Evolutionary conservation across 306 rosid species (phyloP).

Genomic region (Oxytropis ochrocephala): DNA sequence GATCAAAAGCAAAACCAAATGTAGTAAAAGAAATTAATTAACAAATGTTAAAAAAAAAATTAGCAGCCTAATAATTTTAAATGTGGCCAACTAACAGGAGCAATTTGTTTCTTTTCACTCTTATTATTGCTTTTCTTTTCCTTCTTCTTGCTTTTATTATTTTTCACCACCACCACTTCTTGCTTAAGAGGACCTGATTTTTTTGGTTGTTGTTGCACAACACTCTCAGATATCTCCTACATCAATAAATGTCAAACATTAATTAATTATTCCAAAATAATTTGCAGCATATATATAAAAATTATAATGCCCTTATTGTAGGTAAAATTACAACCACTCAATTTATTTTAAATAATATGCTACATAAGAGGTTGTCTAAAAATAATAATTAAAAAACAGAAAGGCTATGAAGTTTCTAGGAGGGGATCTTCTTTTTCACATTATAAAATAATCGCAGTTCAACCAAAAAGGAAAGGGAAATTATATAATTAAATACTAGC

Average conservation of each 20-base stretch:
- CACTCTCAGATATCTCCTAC: slow-evolving; percentile 42
- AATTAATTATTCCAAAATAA: slow-evolving; percentile 17
- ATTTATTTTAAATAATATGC: neutral
- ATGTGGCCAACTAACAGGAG: slow-evolving; percentile 51
- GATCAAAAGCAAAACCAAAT: neutral
- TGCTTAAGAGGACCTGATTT: slow-evolving; percentile 20
- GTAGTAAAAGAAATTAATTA: slow-evolving; percentile 6
- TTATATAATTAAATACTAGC: slow-evolving; percentile 5
- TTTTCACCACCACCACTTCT: slow-evolving; percentile 25
- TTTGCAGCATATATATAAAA: slow-evolving; percentile 7
- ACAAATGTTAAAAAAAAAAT: neutral
- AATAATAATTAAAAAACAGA: neutral
- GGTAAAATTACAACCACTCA: neutral
- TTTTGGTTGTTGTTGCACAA: slow-evolving; percentile 5
- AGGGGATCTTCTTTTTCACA: neutral
- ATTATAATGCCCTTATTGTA: no score
- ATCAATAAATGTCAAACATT: slow-evolving; percentile 12
- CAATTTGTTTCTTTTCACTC: slow-evolving; percentile 24
- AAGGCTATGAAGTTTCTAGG: slow-evolving; percentile 8
- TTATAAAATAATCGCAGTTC: slow-evolving; percentile 1
- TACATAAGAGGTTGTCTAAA: neutral
- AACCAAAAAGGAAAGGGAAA: neutral
- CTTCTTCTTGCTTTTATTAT: slow-evolving; percentile 27
- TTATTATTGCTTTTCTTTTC: slow-evolving; percentile 32
- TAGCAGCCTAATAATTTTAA: slow-evolving; percentile 61